Base-by-base conservation (phyloP, 2,329 filamentous ascomycete genomes). In the Neonectria coccinea region DNA sequence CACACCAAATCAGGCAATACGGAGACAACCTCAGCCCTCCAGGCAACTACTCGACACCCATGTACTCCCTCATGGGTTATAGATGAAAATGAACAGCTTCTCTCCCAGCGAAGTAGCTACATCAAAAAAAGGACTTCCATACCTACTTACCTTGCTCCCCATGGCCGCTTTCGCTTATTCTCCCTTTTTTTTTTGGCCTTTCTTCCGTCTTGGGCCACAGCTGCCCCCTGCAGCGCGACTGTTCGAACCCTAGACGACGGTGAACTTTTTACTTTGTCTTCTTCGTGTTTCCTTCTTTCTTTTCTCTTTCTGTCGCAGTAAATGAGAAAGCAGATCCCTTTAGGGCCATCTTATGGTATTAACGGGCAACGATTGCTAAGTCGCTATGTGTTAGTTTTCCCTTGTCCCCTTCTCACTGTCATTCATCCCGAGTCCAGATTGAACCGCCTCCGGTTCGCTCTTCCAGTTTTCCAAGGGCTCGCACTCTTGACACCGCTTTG, bases 81-180 rank as follows among this genome's bases (percentile, higher is more conserved):
- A 66, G 39, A 66, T n/a, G 51, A 55, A 59, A 64, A 47, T 45
- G 47, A 60, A 5, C 8, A 9, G 12, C 11, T 8, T 6, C 20
- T 66, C 31, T 36, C 31, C 54, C 61, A 70, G 67, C 62, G 65
- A 70, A 73, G 67, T 72, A 74, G 67, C 70, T 67, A 55, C 64
- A 47, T 36, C 42, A 29, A 55, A 47, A 22, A 22, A 45, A 65
- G 58, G 29, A 25, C 25, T 25, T 25, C 25, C 25, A 25, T 25
- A 25, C 25, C 6, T 25, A 70, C 25, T 25, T 25, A 70, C 58
- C 67, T 70, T 66, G 64, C 57, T 33, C 55, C 57, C 59, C 44
- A 64, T 70, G 62, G 51, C 51, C 55, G 12, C 39, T 50, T 45
- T 62, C 50, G 39, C 51, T 56, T 48, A 45, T 42, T 9, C 48